phyloP scores from a whole-genome alignment of 495 filamentous ascomycete species.

The Neurospora pannonica region DNA sequence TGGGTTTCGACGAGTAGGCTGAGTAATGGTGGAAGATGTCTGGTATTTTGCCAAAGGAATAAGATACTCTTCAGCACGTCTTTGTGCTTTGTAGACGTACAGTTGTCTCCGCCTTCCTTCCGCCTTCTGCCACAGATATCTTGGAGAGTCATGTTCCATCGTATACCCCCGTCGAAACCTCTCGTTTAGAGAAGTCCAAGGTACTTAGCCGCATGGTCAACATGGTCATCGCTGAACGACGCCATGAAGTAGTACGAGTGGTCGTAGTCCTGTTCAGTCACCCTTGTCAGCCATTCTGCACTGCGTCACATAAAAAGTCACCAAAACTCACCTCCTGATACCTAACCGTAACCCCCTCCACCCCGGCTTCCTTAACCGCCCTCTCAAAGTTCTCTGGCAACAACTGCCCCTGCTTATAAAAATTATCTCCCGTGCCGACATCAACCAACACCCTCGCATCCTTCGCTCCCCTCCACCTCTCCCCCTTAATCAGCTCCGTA shows the following conservation, averaged over 20 bases:
- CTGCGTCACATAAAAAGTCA: too few relatives aligned
- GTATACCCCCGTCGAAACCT: too few relatives aligned
- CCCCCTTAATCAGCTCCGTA: slow-evolving; percentile 60
- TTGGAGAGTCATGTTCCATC: too few relatives aligned
- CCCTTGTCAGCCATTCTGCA: too few relatives aligned
- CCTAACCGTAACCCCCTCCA: slow-evolving; percentile 57
- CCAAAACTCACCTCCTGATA: slow-evolving; percentile 65
- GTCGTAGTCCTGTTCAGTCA: slow-evolving; percentile 92
- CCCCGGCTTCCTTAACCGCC: slow-evolving; percentile 63
- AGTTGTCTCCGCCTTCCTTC: not conserved
- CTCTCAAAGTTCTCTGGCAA: slow-evolving; percentile 86
- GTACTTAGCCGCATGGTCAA: slow-evolving; percentile 83
- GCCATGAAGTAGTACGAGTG: slow-evolving; percentile 96
- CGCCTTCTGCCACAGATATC: too few relatives aligned
- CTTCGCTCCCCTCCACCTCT: slow-evolving; percentile 53
- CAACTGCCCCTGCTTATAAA: slow-evolving; percentile 88
- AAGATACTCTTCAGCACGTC: not conserved
- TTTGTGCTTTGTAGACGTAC: not conserved
- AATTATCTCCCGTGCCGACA: slow-evolving; percentile 88
- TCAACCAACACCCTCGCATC: slow-evolving; percentile 71
- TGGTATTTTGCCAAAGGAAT: not conserved
- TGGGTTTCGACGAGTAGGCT: too few relatives aligned
- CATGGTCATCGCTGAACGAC: slow-evolving; percentile 78
- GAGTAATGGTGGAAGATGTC: not conserved
- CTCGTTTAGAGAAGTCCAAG: slow-evolving; percentile 30